Evolutionary conservation across 108 stramenopile species (phyloP).

Genomic region (Nannochloropsis gaditana): DNA sequence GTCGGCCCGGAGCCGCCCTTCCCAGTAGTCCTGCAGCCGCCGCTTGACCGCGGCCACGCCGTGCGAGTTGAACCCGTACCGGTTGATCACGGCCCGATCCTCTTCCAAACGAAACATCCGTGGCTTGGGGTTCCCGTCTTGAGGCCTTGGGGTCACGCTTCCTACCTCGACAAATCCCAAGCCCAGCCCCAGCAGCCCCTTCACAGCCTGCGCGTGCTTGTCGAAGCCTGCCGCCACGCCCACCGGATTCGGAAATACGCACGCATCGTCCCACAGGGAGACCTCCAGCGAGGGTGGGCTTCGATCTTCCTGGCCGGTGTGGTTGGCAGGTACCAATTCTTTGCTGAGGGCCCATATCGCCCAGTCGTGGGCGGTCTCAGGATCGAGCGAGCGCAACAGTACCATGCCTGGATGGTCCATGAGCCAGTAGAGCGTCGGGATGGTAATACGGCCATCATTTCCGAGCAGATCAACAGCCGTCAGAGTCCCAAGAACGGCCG

Average conservation of each 20-base stretch:
- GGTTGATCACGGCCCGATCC: conserved; percentile 84
- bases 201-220: conserved; percentile 75
- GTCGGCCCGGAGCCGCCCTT: neutral
- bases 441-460: neutral
- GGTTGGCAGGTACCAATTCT: neutral
- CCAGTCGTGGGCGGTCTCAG: conserved; percentile 39
- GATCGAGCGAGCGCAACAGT: conserved; percentile 37
- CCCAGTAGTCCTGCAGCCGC: conserved; percentile 44
- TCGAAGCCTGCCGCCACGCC: conserved; percentile 96
- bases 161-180: conserved; percentile 75
- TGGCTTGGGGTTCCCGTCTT: conserved; percentile 88
- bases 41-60: conserved; percentile 62
- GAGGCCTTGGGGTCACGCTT: conserved; percentile 77
- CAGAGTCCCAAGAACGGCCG: neutral
- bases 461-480: neutral
- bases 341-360: conserved; percentile 33
- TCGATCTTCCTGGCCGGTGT: neutral
- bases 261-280: neutral
- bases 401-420: conserved; percentile 38
- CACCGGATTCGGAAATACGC: conserved; percentile 64
- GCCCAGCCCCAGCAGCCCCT: conserved; percentile 68
- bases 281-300: conserved; percentile 14
- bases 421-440: neutral
- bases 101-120: conserved; percentile 82
- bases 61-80: conserved; percentile 86